Base-by-base conservation (phyloP, 2,329 filamentous ascomycete species). In the Talaromyces sp. region DNA sequence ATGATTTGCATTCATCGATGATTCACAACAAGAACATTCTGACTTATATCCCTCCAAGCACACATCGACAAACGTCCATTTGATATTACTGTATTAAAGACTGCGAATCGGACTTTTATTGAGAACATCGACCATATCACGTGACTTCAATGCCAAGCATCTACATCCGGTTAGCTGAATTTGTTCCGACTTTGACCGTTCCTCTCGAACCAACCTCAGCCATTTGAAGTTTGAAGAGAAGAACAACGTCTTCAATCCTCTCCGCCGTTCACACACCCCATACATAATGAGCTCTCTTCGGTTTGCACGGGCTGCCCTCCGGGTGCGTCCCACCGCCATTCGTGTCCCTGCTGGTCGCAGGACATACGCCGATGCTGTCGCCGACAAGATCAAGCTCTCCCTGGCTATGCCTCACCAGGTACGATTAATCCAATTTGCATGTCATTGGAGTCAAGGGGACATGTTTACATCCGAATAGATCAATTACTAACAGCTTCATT, bases 331-430 rank as follows among this genome's bases (percentile, higher is more conserved):
- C 73, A 81, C 88, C 72, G 84, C 87, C 75, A 81, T 93, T 78
- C 84, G 87, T 76, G 82, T 85, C 68, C 86, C 89, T 69, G 72
- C 90, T 66, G 89, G 92, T 82, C 88, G 91, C 78, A 87, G 94
- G 83, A 87, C 88, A 70, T 99, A 99, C 77, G 94, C 89, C 71
- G 89, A 93, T 75, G 89, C 89, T 67, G 86, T 91, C 69, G 80
- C 87, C 72, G 89, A 93, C 84, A 93, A 93, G 86, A 96, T 99
- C 84, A 95, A 96, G 87, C 87, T 99, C 81, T 96, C 91, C 83
- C 84, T 99, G 81, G 86, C 89, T 76, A 89, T 99, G 70, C 94
- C 94, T 81, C 93, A 97, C 81, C 89, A 97, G 91, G 94, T 97
- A 91, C 79, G 89, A 62, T 58, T 63, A 65, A 61, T 52, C 1